phyloP scores from a whole-genome alignment of 169 alveolate genomes.

The Theileria annulata region DNA sequence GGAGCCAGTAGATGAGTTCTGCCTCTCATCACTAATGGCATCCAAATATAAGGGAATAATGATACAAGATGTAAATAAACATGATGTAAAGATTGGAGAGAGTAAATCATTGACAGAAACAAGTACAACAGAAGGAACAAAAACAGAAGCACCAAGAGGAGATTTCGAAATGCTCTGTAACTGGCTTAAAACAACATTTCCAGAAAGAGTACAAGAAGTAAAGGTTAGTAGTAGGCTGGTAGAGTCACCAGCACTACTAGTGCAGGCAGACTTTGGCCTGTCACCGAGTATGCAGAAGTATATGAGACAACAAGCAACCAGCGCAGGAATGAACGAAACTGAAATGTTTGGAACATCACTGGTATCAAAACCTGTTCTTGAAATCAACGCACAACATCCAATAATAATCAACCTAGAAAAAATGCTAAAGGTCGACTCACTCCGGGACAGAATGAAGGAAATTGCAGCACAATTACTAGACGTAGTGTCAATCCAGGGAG shows the following conservation, averaged over 20 bases:
- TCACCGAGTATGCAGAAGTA: conserved; percentile 96
- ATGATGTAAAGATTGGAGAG: conserved; percentile 89
- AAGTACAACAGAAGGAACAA: neutral
- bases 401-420: conserved; percentile 85
- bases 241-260: conserved; percentile 90
- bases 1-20: conserved; percentile 97
- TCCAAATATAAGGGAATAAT: conserved; percentile 89
- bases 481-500: conserved; percentile 81
- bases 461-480: conserved; percentile 77
- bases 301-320: conserved; percentile 93
- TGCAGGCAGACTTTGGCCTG: conserved; percentile 91
- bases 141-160: neutral
- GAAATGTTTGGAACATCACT: conserved; percentile 82
- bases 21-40: conserved; percentile 86
- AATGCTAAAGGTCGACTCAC: conserved; percentile 73
- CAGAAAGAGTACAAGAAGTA: conserved; percentile 88
- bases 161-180: conserved; percentile 88
- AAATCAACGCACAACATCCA: conserved; percentile 93
- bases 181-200: conserved; percentile 85
- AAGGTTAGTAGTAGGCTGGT: conserved; percentile 86
- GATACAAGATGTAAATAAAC: conserved; percentile 91
- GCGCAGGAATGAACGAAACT: conserved; percentile 88
- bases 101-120: conserved; percentile 28
- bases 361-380: conserved; percentile 91
- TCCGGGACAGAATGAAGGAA: conserved; percentile 69